phyloP scores from a whole-genome alignment of 2,329 filamentous ascomycete genomes.

The Cladosporium phlei region DNA sequence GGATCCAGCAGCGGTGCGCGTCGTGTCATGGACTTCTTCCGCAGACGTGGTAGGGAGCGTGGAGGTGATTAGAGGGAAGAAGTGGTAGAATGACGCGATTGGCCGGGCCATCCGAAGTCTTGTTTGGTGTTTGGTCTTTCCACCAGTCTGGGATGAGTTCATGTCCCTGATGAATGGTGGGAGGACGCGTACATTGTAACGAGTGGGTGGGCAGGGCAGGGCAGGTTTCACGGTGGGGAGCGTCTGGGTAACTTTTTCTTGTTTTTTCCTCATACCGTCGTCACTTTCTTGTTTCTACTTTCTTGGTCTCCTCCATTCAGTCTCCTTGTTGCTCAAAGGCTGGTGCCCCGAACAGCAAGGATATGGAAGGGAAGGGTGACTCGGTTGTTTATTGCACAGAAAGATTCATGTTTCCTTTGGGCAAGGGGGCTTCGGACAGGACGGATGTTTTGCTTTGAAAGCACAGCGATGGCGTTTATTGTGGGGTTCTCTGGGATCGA shows the following conservation, averaged over 20 bases:
- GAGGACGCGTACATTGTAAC: no score
- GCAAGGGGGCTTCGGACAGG: not conserved
- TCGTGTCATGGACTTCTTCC: slow-evolving; percentile 97
- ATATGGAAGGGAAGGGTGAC: no score
- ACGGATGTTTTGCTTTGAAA: not conserved
- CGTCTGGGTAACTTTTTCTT: not conserved
- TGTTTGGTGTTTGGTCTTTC: no score
- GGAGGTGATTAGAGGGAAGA: slow-evolving; percentile 8
- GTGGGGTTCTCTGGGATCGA: not conserved
- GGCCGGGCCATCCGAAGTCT: no score
- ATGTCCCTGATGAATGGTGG: no score
- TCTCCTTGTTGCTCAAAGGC: no score
- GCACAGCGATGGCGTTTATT: slow-evolving; percentile 6
- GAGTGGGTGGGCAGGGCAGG: not conserved
- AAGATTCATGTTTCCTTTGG: no score
- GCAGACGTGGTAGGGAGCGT: slow-evolving; percentile 68
- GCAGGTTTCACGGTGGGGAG: no score
- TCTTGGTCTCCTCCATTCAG: not conserved
- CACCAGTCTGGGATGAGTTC: no score
- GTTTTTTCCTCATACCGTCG: not conserved
- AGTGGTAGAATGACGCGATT: not conserved
- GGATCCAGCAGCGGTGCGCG: slow-evolving; percentile 84
- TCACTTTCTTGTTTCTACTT: slow-evolving; percentile 3
- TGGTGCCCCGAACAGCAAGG: no score
- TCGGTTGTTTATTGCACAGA: no score